These are phyloP conservation scores for Pleurotus salmoneostramineus DNA, from an alignment of 768 basidiomycete species.

Conservation along the genomic window DNA sequence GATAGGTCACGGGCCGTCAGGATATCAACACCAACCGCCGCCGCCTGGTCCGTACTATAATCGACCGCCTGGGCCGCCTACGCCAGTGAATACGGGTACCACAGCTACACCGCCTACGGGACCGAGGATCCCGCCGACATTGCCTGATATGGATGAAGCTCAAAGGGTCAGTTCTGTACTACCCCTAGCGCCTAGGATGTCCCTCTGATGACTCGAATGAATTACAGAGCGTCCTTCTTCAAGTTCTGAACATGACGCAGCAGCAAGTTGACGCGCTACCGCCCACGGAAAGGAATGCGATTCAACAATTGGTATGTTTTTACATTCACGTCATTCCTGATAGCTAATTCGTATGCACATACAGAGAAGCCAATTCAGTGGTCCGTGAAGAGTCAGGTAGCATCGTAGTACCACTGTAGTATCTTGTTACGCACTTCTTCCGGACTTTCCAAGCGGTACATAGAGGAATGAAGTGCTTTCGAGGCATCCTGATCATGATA, in stretches of 20 bases:
- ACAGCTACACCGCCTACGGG: conserved; percentile 24
- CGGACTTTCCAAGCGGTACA: no score
- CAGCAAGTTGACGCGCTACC: conserved; percentile 84
- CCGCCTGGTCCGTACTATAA: conserved; percentile 20
- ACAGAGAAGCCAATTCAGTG: no score
- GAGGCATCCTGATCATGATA: no score
- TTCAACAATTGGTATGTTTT: conserved; percentile 66
- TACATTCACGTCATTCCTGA: no score
- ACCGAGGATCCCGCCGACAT: conserved; percentile 22
- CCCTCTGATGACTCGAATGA: conserved; percentile 9
- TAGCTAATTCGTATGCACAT: no score
- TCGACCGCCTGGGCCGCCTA: conserved; percentile 27
- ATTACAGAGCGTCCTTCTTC: conserved; percentile 73
- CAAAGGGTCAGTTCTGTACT: conserved; percentile 34
- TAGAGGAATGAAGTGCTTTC: no score
- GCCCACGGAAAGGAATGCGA: conserved; percentile 72
- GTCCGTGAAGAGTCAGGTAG: no score
- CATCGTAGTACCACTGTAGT: no score
- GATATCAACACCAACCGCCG: conserved; percentile 19
- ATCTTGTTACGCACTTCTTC: no score
- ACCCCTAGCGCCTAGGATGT: conserved; percentile 11
- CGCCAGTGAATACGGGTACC: conserved; percentile 14
- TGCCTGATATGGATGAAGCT: conserved; percentile 44
- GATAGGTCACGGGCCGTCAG: conserved; percentile 24
- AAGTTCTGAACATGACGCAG: conserved; percentile 76